These are phyloP conservation scores for Rhododendron ferrugineum DNA, from an alignment of 148 eudicot genomes.

Conservation along the genomic window DNA sequence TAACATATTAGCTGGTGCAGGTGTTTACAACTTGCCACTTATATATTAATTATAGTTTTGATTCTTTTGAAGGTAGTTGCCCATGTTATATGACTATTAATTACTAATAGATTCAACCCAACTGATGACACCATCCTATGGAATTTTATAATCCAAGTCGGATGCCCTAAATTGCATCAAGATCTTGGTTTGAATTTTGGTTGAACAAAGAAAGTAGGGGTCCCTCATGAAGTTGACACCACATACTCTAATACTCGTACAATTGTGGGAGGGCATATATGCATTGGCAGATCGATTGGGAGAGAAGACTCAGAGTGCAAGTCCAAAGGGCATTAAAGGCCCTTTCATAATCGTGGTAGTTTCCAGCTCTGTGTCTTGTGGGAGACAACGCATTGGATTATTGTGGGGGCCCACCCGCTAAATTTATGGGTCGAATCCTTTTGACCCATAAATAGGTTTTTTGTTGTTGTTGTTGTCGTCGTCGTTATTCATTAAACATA, in stretches of 20 bases:
- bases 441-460: no score
- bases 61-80: no score
- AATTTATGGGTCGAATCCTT: no score
- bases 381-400: neutral
- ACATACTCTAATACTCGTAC: neutral
- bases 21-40: no score
- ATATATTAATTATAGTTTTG: no score
- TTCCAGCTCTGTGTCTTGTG: neutral
- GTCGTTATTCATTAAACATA: no score
- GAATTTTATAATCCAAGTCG: neutral
- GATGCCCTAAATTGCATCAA: neutral
- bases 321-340: constrained; percentile 1
- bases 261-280: neutral
- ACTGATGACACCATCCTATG: no score
- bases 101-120: no score
- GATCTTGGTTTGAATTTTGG: neutral
- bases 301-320: neutral
- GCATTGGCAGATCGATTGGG: neutral
- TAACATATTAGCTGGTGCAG: no score
- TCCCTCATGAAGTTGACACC: neutral
- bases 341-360: neutral
- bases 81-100: no score
- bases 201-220: neutral
- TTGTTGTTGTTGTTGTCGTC: no score
- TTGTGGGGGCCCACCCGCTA: neutral